These are phyloP conservation scores for Cutaneotrichosporon sp. DNA, from an alignment of 1,284 basidiomycete species.

Conservation along the genomic window DNA sequence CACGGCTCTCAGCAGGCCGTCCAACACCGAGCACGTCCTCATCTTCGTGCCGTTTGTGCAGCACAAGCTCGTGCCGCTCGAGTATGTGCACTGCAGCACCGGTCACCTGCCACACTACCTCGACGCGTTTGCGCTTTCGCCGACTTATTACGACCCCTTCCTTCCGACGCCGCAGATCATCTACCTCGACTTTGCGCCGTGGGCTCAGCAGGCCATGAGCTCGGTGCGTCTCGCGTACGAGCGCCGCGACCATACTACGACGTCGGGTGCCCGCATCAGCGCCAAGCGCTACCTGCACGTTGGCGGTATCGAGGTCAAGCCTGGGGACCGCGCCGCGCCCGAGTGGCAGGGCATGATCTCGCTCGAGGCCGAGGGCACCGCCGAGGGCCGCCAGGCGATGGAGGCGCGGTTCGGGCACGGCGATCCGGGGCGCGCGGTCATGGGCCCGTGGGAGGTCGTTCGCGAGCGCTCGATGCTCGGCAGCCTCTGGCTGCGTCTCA, in stretches of 20 bases:
- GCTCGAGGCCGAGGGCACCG: constrained; percentile 53
- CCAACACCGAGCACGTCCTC: constrained; percentile 45
- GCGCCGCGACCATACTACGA: constrained; percentile 48
- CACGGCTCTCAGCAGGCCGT: constrained; percentile 44
- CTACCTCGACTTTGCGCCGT: constrained; percentile 51
- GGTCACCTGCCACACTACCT: constrained; percentile 51
- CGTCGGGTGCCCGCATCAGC: constrained; percentile 48
- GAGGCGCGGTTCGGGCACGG: constrained; percentile 38
- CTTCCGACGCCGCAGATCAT: constrained; percentile 50
- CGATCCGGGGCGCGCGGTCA: constrained; percentile 27
- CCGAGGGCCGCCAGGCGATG: constrained; percentile 47
- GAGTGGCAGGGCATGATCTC: constrained; percentile 52
- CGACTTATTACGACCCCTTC: constrained; percentile 54
- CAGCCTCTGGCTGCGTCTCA: constrained; percentile 49
- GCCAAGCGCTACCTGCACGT: constrained; percentile 55
- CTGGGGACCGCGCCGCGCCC: constrained; percentile 30
- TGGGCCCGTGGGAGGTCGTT: constrained; percentile 51
- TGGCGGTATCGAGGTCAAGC: constrained; percentile 47
- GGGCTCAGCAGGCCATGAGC: constrained; percentile 35
- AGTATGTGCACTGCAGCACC: constrained; percentile 39
- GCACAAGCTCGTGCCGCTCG: constrained; percentile 49
- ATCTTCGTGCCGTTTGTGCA: constrained; percentile 45
- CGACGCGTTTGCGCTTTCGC: constrained; percentile 50
- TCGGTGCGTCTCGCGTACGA: constrained; percentile 51
- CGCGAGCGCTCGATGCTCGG: constrained; percentile 51